A percentile compares a stretch with the other conserved stretches of the same genome.
Conservation (phyloP, 345 rosid genomes). For the Bruguiera gymnorhiza region DNA sequence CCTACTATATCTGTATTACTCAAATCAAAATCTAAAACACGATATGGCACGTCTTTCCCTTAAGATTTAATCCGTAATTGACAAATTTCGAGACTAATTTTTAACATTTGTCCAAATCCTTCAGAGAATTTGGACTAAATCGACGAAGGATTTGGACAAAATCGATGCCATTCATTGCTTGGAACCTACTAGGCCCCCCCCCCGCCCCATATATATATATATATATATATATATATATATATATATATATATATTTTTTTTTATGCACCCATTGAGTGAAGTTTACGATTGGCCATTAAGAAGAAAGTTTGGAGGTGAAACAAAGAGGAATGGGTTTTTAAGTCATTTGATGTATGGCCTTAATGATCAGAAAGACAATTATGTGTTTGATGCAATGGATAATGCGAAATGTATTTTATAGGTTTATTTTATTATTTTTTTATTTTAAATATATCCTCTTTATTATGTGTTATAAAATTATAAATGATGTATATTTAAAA, state of each 20-base stretch:
- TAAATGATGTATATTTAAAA: too few relatives aligned
- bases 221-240: too few relatives aligned
- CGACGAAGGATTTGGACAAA: neutral
- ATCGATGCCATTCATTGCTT: neutral
- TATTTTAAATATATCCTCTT: too few relatives aligned
- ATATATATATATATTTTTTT: too few relatives aligned
- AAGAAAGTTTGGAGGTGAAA: slow-evolving; percentile 15
- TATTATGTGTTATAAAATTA: too few relatives aligned
- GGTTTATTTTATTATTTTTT: too few relatives aligned
- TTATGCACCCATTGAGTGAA: neutral
- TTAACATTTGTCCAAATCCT: neutral
- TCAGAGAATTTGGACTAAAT: neutral
- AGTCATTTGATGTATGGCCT: slow-evolving; percentile 25
- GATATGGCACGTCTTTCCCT: neutral
- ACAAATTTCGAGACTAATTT: neutral
- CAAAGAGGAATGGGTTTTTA: slow-evolving; percentile 20
- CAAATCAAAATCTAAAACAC: neutral
- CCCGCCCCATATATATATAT: too few relatives aligned
- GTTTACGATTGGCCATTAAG: slow-evolving; percentile 8
- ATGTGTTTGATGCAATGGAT: slow-evolving; percentile 20
- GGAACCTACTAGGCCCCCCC: neutral
- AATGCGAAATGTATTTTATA: neutral
- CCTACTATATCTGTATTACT: slow-evolving; percentile 11
- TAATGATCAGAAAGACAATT: slow-evolving; percentile 37
- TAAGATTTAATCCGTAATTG: neutral